These are phyloP conservation scores for Terana coerulea DNA, from an alignment of 768 basidiomycete genomes.

Conservation along the genomic window DNA sequence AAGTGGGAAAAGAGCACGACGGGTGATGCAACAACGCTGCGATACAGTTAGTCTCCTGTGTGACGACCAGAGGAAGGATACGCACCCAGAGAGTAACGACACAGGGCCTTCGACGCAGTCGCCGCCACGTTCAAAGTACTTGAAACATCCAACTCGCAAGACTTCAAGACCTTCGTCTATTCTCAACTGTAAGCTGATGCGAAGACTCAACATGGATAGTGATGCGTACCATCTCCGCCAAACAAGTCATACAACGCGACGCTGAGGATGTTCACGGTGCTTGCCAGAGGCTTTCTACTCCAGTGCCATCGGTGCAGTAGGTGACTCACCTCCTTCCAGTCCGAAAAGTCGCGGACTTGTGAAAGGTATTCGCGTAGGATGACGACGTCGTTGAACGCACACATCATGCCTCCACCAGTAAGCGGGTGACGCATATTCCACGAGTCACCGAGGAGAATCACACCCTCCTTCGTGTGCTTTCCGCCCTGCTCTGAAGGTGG, in stretches of 20 bases:
- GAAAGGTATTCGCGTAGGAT: slow-evolving; percentile 61
- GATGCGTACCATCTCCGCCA: slow-evolving; percentile 78
- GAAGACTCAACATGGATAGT: not conserved
- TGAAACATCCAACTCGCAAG: slow-evolving; percentile 86
- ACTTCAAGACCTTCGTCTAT: slow-evolving; percentile 59
- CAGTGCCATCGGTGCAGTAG: slow-evolving; percentile 78
- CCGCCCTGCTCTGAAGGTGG: slow-evolving; percentile 68
- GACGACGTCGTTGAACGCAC: slow-evolving; percentile 85
- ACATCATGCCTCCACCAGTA: slow-evolving; percentile 98
- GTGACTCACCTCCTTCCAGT: slow-evolving; percentile 49
- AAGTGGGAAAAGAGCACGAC: slow-evolving; percentile 84
- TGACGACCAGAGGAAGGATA: not conserved
- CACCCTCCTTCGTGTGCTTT: slow-evolving; percentile 52
- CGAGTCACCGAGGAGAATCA: slow-evolving; percentile 87
- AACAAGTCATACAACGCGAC: slow-evolving; percentile 94
- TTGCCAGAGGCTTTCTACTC: slow-evolving; percentile 75
- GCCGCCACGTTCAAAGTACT: slow-evolving; percentile 94
- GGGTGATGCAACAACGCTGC: slow-evolving; percentile 78
- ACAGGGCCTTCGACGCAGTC: slow-evolving; percentile 87
- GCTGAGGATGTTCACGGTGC: slow-evolving; percentile 90
- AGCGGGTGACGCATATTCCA: slow-evolving; percentile 99
- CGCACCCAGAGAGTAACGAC: slow-evolving; percentile 82
- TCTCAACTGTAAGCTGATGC: not conserved
- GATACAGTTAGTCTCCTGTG: not conserved
- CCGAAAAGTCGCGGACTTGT: slow-evolving; percentile 35